These are phyloP conservation scores for Sistotremastrum suecicum DNA, from an alignment of 768 basidiomycete species.

Conservation along the genomic window DNA sequence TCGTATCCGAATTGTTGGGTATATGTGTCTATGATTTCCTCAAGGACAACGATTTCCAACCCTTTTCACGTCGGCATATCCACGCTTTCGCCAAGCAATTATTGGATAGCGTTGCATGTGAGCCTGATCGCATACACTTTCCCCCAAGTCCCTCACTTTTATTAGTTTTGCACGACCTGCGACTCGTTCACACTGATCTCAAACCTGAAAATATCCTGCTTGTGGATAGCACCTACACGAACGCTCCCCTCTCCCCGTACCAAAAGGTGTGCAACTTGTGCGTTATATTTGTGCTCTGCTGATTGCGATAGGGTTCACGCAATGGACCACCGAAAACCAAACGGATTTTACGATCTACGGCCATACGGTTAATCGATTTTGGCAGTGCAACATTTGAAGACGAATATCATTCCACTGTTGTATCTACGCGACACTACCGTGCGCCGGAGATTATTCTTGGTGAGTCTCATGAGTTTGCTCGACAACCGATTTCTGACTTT, in stretches of 20 bases:
- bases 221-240: conserved; percentile 67
- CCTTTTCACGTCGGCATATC: conserved; percentile 93
- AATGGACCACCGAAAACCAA: conserved; percentile 54
- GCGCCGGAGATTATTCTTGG: conserved; percentile 98
- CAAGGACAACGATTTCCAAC: conserved; percentile 93
- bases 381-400: conserved; percentile 96
- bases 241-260: conserved; percentile 41
- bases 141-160: conserved; percentile 8
- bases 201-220: conserved; percentile 98
- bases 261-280: conserved; percentile 39
- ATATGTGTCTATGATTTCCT: conserved; percentile 99
- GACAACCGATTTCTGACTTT: conserved; percentile 6
- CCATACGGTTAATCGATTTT: conserved; percentile 95
- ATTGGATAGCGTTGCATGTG: conserved; percentile 87
- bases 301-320: conserved; percentile 27
- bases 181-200: conserved; percentile 92
- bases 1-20: conserved; percentile 90
- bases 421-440: conserved; percentile 95
- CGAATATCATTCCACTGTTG: conserved; percentile 97
- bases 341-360: conserved; percentile 71
- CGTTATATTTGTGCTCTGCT: conserved; percentile 7
- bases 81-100: conserved; percentile 91
- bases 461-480: conserved; percentile 23
- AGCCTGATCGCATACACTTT: conserved; percentile 19
- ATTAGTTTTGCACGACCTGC: conserved; percentile 79